phyloP scores from a whole-genome alignment of 345 rosid species.

The Euphorbia peplus region DNA sequence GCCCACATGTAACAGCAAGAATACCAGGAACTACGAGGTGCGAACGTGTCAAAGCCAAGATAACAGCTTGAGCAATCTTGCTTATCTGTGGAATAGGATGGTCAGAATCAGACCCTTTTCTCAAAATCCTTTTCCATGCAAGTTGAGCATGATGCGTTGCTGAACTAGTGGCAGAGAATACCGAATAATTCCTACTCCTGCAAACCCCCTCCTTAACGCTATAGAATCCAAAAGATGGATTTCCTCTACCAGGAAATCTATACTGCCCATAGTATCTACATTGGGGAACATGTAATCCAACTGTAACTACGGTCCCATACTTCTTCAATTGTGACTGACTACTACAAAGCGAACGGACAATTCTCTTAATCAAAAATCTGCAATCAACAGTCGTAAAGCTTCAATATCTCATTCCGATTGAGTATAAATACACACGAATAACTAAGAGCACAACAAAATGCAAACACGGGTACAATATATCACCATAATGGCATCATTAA shows the following conservation, averaged over 20 bases:
- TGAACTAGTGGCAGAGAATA: conserved; percentile 34
- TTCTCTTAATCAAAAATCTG: conserved; percentile 61
- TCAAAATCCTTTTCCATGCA: conserved; percentile 58
- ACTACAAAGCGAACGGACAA: conserved; percentile 25
- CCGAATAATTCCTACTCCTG: conserved; percentile 38
- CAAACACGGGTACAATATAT: not conserved
- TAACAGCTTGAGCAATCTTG: conserved; percentile 69
- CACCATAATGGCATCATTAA: not conserved
- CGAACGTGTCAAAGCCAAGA: conserved; percentile 67
- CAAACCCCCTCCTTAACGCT: conserved; percentile 32
- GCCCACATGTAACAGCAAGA: conserved; percentile 53
- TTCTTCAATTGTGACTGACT: conserved; percentile 29
- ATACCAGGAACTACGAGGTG: conserved; percentile 57
- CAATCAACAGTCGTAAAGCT: conserved; percentile 21
- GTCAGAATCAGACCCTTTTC: conserved; percentile 33
- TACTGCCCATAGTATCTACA: conserved; percentile 33
- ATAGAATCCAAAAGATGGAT: conserved; percentile 18
- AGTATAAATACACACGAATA: not conserved
- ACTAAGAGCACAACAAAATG: not conserved
- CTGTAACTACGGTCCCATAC: conserved; percentile 35
- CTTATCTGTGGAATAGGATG: conserved; percentile 37
- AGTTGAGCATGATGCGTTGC: conserved; percentile 47
- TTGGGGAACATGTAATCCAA: conserved; percentile 41
- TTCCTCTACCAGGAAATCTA: conserved; percentile 30
- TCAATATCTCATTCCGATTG: not conserved